Percentiles rank a stretch among this genome's conserved stretches.
These are phyloP conservation scores for Cyberlindnera maclurae DNA, from an alignment of 805 yeast genomes.

Conservation along the genomic window DNA sequence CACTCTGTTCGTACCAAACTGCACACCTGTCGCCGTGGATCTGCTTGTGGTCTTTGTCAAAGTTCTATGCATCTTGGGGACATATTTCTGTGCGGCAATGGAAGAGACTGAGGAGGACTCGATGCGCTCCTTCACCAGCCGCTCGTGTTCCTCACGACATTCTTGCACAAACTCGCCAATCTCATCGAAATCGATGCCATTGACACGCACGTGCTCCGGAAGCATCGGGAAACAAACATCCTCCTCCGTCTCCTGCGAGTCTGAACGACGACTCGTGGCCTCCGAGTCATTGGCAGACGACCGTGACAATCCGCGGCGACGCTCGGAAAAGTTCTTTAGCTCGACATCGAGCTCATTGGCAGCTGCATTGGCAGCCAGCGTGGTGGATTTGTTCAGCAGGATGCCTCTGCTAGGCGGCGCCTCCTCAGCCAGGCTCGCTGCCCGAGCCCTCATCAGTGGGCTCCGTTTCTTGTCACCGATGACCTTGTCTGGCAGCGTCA, in stretches of 20 bases:
- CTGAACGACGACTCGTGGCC: conserved; percentile 62
- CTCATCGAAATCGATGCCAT: conserved; percentile 88
- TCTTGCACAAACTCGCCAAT: conserved; percentile 73
- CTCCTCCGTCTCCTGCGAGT: conserved; percentile 88
- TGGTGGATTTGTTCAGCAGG: conserved; percentile 20
- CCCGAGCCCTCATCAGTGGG: conserved; percentile 16
- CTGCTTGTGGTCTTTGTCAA: conserved; percentile 6
- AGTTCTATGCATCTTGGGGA: conserved; percentile 3
- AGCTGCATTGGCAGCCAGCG: conserved; percentile 18
- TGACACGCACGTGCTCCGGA: conserved; percentile 52
- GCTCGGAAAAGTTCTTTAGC: conserved; percentile 26
- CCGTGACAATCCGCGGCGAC: conserved; percentile 27
- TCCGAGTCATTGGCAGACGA: conserved; percentile 47
- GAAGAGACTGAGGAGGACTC: conserved; percentile 30
- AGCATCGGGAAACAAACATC: conserved; percentile 96
- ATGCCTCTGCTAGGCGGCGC: conserved; percentile 23
- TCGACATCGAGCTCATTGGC: conserved; percentile 27
- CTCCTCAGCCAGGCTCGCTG: conserved; percentile 32
- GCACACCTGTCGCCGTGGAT: conserved; percentile 26
- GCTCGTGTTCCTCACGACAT: conserved; percentile 42
- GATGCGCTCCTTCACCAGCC: conserved; percentile 21
- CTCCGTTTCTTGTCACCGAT: not conserved
- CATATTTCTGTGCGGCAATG: conserved; percentile 55
- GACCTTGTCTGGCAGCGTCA: not conserved
- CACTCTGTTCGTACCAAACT: conserved; percentile 33